A percentile compares a stretch with the other conserved stretches of the same genome.
These are phyloP conservation scores for Fusarium sp. DNA, from an alignment of 2,329 filamentous ascomycete species.

Conservation along the genomic window DNA sequence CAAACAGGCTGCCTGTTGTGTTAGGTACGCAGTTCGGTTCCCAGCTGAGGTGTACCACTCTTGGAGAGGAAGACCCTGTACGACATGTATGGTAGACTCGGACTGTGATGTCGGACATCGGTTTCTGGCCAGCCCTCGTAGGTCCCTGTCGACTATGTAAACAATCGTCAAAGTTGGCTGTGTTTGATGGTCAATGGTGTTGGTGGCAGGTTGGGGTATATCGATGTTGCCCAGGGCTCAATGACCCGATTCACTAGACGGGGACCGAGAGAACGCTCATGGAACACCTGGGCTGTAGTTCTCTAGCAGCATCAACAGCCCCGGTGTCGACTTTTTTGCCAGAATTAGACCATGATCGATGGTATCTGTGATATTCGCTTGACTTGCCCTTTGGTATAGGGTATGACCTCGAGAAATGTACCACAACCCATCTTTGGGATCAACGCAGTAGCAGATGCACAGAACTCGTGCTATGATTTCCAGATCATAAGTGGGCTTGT, in stretches of 20 bases:
- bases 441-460: not conserved
- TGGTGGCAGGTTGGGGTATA: not conserved
- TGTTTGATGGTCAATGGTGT: too few relatives aligned
- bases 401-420: not conserved
- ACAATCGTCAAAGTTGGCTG: not conserved
- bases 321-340: fast-evolving
- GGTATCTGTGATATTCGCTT: not conserved
- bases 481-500: too few relatives aligned
- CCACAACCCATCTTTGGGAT: not conserved
- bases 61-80: not conserved
- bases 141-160: not conserved
- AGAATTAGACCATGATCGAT: not conserved
- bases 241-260: not conserved
- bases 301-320: not conserved
- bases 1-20: not conserved
- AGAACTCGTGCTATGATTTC: too few relatives aligned
- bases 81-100: not conserved
- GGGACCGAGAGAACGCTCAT: not conserved
- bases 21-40: not conserved
- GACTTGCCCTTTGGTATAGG: not conserved
- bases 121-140: not conserved
- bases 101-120: not conserved
- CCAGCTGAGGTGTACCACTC: not conserved
- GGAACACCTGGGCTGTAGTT: not conserved
- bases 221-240: not conserved